These are phyloP conservation scores for Zygotorulaspora chibaensis DNA, from an alignment of 805 yeast species.

Conservation along the genomic window DNA sequence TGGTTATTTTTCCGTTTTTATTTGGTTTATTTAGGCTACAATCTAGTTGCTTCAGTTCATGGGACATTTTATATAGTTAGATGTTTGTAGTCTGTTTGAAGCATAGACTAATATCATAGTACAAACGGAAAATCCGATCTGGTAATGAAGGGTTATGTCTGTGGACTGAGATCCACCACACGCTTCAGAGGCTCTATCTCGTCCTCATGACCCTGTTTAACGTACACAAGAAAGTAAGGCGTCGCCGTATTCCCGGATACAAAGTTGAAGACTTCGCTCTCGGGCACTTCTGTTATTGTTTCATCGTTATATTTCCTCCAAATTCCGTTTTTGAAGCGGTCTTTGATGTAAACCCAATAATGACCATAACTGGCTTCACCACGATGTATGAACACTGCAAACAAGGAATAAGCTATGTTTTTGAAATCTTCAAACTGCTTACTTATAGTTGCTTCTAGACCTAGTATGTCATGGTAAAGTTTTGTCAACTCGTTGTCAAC, in stretches of 20 bases:
- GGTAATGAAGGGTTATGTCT: background rate
- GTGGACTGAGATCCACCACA: conserved; percentile 22
- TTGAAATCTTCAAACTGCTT: conserved; percentile 60
- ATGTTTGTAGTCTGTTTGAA: no score
- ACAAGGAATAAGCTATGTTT: conserved; percentile 70
- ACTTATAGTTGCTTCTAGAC: conserved; percentile 47
- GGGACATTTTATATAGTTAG: no score
- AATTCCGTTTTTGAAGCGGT: conserved; percentile 52
- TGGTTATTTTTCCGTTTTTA: no score
- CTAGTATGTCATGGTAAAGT: conserved; percentile 41
- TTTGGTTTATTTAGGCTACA: no score
- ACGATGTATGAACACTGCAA: conserved; percentile 90
- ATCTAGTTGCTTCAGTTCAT: no score
- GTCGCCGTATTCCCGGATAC: conserved; percentile 76
- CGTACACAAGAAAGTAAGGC: conserved; percentile 87
- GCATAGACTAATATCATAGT: background rate
- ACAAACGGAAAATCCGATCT: background rate
- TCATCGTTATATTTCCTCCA: conserved; percentile 95
- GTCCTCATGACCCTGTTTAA: conserved; percentile 54
- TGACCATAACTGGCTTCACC: conserved; percentile 97
- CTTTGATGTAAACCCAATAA: conserved; percentile 92
- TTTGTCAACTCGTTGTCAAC: conserved; percentile 42
- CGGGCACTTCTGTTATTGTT: conserved; percentile 74
- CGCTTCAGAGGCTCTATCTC: conserved; percentile 66
- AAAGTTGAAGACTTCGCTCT: conserved; percentile 62